A percentile compares a stretch with the other conserved stretches of the same genome.
phyloP scores from a whole-genome alignment of 805 yeast genomes.

The Sungouiozyma ichnusensis region DNA sequence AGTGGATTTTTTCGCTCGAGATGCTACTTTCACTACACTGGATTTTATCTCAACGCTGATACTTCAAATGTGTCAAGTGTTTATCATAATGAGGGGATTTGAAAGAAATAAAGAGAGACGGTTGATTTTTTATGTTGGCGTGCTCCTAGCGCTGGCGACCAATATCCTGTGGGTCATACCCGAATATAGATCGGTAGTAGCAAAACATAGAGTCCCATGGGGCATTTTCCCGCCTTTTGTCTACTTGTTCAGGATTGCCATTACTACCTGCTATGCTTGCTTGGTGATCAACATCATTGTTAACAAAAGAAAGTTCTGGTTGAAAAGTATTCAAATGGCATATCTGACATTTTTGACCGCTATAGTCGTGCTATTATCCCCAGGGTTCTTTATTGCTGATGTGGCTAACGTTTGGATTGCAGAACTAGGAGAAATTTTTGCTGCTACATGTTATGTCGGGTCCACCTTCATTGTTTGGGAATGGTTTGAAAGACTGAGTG shows the following conservation, averaged over 20 bases:
- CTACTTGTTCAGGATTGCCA: slow-evolving; percentile 61
- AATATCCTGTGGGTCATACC: slow-evolving; percentile 66
- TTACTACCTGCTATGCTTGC: slow-evolving; percentile 58
- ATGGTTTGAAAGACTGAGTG: slow-evolving; percentile 62
- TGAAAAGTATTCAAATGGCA: slow-evolving; percentile 36
- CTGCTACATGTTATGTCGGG: slow-evolving; percentile 58
- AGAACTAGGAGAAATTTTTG: slow-evolving; percentile 62
- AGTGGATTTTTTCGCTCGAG: slow-evolving; percentile 32
- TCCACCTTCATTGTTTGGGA: slow-evolving; percentile 77
- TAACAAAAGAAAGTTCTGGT: slow-evolving; percentile 41
- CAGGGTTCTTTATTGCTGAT: slow-evolving; percentile 67
- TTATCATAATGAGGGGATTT: slow-evolving; percentile 57
- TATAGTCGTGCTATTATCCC: slow-evolving; percentile 47
- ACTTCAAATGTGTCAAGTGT: slow-evolving; percentile 59
- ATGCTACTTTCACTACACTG: slow-evolving; percentile 40
- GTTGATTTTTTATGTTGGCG: slow-evolving; percentile 49
- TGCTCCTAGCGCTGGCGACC: slow-evolving; percentile 40
- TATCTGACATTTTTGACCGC: slow-evolving; percentile 47
- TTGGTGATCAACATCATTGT: slow-evolving; percentile 47
- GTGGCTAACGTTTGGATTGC: slow-evolving; percentile 66
- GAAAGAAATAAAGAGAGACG: slow-evolving; percentile 60
- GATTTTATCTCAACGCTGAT: slow-evolving; percentile 49
- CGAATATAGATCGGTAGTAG: slow-evolving; percentile 10
- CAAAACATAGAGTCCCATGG: slow-evolving; percentile 26
- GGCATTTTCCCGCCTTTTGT: slow-evolving; percentile 64